Base-by-base conservation (phyloP, 2,329 filamentous ascomycete species). In the Colletotrichum australisinense region DNA sequence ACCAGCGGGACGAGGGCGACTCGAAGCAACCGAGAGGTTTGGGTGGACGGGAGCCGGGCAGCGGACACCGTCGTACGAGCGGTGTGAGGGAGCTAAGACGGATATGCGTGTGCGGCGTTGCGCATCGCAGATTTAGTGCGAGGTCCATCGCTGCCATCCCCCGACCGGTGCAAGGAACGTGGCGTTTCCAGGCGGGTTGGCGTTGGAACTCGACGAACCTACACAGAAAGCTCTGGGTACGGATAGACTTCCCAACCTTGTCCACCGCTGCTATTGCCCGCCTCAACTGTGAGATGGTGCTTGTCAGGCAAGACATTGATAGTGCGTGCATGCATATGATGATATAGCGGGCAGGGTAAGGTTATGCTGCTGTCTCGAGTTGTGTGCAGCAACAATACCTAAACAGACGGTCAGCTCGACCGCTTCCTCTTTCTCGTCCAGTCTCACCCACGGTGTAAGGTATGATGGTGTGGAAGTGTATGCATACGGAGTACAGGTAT, bases 101-200 rank as follows among this genome's bases (percentile, higher is more conserved):
- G 71, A 72, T 63, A 72, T 74, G 71, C 71, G 71, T 71, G 62
- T 74, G 71, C 71, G 68, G 71, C 71, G 71, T 67, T 74, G 71
- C 62, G 71, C 68, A 71, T 74, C 46, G 62, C 71, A 74, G 71
- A 72, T 72, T 74, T 72, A 71, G 71, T 74, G 63, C 71, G 71
- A 72, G 71, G 67, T 62, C 71, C 62, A 73, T 73, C 60, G 59
- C 70, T 73, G 55, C 66, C 60, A 53, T 22, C 38, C 67, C 38
- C 68, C 71, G 56, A 56, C 71, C 56, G 19, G 71, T 74, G 56
- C 67, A 71, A 74, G 71, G 71, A 72, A 74, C 71, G 71, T 74
- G 68, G 71, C 70, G 70, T 46, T 30, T 56, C 56, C 62, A 56
- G 67, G 53, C 62, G 53, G 59, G 46, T 53, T 55, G 59, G 53